Percentiles rank a stretch among this genome's conserved stretches.
Evolutionary conservation across 169 alveolate genomes (phyloP).

Genomic region (Cryptosporidium felis): DNA sequence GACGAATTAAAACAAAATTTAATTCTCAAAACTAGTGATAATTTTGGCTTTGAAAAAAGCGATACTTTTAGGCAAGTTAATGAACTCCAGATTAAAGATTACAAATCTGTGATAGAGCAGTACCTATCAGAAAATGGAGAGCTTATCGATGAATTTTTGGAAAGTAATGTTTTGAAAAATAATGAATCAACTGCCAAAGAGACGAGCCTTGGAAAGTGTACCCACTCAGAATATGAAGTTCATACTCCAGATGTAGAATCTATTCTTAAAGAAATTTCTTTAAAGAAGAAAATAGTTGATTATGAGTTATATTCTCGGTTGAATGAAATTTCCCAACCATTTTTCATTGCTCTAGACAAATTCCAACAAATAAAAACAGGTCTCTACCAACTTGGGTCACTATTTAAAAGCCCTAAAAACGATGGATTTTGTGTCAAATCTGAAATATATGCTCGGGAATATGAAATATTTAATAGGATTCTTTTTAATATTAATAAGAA

Average conservation of each 20-base stretch:
- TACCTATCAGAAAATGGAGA: slow-evolving; percentile 1
- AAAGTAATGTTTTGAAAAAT: no score
- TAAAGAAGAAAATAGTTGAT: neutral
- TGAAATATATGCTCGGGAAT: neutral
- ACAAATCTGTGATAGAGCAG: neutral
- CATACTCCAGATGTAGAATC: neutral
- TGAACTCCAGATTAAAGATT: neutral
- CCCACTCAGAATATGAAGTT: neutral
- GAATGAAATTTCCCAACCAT: slow-evolving; percentile 13
- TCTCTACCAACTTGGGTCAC: neutral
- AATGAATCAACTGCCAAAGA: no score
- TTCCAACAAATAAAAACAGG: neutral
- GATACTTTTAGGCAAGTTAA: neutral
- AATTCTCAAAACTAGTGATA: neutral
- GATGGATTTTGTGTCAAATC: neutral
- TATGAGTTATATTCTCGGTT: neutral
- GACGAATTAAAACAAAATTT: slow-evolving; percentile 1
- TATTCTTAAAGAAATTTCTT: neutral
- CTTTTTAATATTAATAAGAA: neutral
- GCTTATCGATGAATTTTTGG: neutral
- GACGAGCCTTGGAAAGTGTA: neutral
- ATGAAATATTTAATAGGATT: neutral
- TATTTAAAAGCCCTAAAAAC: neutral
- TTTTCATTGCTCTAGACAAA: neutral
- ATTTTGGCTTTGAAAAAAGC: neutral